These are phyloP conservation scores for Syncephalis plumigaleata DNA, from an alignment of 371 early-diverging fungal genomes.

Conservation along the genomic window DNA sequence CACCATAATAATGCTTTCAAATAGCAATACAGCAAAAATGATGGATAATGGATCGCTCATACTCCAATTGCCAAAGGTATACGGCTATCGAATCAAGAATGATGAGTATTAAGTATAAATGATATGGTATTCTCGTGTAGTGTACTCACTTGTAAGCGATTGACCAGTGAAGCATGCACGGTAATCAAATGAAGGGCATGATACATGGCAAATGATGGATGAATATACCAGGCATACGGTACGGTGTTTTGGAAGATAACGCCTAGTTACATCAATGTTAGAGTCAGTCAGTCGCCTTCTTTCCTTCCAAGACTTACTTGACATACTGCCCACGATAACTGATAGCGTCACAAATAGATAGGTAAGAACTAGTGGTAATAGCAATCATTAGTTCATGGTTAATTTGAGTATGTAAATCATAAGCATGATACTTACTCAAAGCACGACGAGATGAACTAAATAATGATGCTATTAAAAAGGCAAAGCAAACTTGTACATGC, in stretches of 20 bases:
- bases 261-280: conserved; percentile 6
- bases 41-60: too few species aligned
- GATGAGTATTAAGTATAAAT: too few species aligned
- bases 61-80: too few species aligned
- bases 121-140: too few species aligned
- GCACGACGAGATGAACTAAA: conserved; percentile 38
- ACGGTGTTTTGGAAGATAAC: neutral
- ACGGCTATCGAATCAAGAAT: too few species aligned
- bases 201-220: conserved; percentile 64
- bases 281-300: too few species aligned
- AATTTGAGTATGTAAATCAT: conserved; percentile 14
- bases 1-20: too few species aligned
- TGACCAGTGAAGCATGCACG: too few species aligned
- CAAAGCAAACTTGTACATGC: neutral
- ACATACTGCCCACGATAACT: too few species aligned
- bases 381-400: neutral
- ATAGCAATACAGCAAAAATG: too few species aligned
- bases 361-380: neutral
- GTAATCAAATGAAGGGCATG: conserved; percentile 24
- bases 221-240: conserved; percentile 26
- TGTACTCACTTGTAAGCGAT: too few species aligned
- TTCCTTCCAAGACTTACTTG: too few species aligned
- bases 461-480: conserved; percentile 14
- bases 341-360: neutral
- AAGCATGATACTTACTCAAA: conserved; percentile 28